Percentiles rank a stretch among this genome's conserved stretches.
Evolutionary conservation across 2,329 filamentous ascomycete genomes (phyloP).

Genomic region (Pestalotiopsis sp.): DNA sequence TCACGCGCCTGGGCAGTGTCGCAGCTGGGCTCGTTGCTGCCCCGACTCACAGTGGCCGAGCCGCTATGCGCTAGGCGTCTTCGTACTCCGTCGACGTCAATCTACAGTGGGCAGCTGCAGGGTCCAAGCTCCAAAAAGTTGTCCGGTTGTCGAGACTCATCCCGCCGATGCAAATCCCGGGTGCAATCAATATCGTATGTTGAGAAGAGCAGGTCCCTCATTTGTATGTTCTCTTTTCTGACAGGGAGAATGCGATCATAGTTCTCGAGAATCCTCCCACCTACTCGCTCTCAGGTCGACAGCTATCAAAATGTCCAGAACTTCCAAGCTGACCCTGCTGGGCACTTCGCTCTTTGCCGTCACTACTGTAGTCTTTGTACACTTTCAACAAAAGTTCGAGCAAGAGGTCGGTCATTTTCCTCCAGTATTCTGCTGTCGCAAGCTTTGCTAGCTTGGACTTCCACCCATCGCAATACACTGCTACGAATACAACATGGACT

Average conservation of each 20-base stretch:
- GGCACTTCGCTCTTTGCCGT: constrained; percentile 76
- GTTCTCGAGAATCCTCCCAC: background rate
- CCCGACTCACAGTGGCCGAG: background rate
- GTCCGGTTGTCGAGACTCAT: background rate
- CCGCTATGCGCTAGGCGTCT: background rate
- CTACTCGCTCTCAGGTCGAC: no score
- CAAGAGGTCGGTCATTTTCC: constrained; percentile 63
- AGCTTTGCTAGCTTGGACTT: background rate
- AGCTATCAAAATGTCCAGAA: constrained; percentile 73
- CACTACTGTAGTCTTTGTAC: constrained; percentile 80
- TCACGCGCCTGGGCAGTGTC: background rate
- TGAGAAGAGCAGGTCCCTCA: background rate
- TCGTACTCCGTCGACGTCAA: background rate
- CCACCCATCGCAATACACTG: background rate
- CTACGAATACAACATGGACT: constrained; percentile 12
- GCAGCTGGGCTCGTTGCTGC: background rate
- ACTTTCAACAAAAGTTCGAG: constrained; percentile 84
- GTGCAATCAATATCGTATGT: background rate
- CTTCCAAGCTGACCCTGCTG: constrained; percentile 83
- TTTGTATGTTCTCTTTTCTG: background rate
- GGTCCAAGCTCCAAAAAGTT: constrained; percentile 4
- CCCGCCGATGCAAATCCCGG: background rate
- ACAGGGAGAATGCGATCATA: background rate
- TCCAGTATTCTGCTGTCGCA: background rate
- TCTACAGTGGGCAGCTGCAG: background rate